Evolutionary conservation across 2,329 filamentous ascomycete genomes (phyloP).

Genomic region (Cladosporium halotolerans): DNA sequence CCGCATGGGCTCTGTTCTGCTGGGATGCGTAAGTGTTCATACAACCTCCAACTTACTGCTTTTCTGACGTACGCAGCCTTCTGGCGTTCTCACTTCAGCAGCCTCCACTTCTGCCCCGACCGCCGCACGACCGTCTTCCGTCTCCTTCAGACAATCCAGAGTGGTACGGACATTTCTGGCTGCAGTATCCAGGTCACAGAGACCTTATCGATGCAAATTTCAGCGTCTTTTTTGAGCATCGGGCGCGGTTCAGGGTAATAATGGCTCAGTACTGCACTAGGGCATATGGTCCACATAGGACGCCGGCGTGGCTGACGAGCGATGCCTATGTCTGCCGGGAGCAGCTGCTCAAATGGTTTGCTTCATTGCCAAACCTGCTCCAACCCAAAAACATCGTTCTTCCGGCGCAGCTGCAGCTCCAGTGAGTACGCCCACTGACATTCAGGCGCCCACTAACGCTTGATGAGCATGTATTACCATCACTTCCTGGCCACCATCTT

Average conservation of each 20-base stretch:
- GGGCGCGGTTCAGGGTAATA: not conserved
- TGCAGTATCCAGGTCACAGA: not conserved
- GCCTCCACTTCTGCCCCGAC: not conserved
- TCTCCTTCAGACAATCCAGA: not conserved
- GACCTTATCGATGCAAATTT: not conserved
- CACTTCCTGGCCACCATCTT: not conserved
- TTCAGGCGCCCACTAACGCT: not conserved
- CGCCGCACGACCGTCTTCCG: not conserved
- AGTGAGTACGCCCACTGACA: not conserved
- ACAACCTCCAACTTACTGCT: not conserved
- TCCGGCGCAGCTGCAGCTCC: not conserved
- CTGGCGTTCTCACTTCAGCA: not conserved
- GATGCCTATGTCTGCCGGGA: not conserved
- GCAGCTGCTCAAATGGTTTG: not conserved
- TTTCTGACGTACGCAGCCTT: not conserved
- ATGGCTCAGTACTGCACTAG: not conserved
- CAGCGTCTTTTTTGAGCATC: not conserved
- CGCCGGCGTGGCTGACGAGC: not conserved
- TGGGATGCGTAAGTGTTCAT: not conserved
- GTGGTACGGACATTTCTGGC: not conserved
- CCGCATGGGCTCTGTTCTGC: not conserved
- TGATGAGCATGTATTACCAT: not conserved
- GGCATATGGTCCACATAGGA: not conserved
- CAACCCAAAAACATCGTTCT: not conserved
- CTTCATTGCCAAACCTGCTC: not conserved